Percentiles rank a stretch among this genome's conserved stretches.
These are phyloP conservation scores for Capsella bursapastoris DNA, from an alignment of 345 rosid species.

Conservation along the genomic window DNA sequence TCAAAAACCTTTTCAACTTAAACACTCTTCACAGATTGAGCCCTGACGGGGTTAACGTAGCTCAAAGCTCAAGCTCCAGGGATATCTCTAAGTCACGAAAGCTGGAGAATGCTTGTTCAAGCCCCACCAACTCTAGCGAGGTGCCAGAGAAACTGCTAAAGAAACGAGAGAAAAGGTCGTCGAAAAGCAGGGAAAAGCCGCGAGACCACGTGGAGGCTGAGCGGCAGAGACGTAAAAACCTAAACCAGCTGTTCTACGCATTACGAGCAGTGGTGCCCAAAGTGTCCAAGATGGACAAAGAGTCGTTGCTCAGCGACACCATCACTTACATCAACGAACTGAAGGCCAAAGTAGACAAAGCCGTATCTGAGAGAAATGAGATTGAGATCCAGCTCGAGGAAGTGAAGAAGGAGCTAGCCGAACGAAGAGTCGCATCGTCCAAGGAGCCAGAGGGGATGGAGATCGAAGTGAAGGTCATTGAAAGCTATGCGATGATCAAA, in stretches of 20 bases:
- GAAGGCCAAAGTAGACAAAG: too few relatives aligned
- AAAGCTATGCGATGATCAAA: constrained; percentile 81
- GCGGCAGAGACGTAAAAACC: constrained; percentile 93
- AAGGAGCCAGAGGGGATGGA: constrained; percentile 58
- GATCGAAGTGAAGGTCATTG: constrained; percentile 83
- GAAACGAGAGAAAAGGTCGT: constrained; percentile 85
- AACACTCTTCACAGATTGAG: not conserved
- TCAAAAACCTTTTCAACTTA: constrained; percentile 69
- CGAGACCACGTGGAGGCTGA: constrained; percentile 92
- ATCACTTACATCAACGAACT: too few relatives aligned
- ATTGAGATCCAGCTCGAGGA: too few relatives aligned
- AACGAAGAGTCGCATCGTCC: constrained; percentile 8
- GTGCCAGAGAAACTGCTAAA: constrained; percentile 76
- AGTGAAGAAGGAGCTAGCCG: constrained; percentile 19
- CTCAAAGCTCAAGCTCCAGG: constrained; percentile 37
- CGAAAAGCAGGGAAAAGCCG: constrained; percentile 87
- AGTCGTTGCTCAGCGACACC: too few relatives aligned
- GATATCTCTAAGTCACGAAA: constrained; percentile 46
- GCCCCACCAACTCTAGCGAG: constrained; percentile 71
- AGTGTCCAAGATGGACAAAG: too few relatives aligned
- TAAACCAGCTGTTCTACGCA: constrained; percentile 90
- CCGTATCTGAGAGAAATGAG: too few relatives aligned
- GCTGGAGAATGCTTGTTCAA: constrained; percentile 44
- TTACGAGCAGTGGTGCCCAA: constrained; percentile 54
- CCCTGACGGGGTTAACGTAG: constrained; percentile 23